phyloP scores from a whole-genome alignment of 805 yeast genomes.

The Saccharomycopsis selenospora region DNA sequence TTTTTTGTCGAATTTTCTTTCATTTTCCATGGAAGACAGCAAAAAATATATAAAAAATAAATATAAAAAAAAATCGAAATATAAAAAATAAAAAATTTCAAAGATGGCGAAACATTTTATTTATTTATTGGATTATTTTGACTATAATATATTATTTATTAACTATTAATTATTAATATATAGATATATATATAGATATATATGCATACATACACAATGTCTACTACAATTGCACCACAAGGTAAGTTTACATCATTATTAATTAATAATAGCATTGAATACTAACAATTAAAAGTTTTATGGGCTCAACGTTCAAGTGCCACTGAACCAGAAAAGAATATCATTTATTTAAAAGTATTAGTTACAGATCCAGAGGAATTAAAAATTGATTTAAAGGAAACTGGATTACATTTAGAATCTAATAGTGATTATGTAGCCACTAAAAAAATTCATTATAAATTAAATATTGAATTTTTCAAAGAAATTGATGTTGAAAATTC shows the following conservation, averaged over 20 bases:
- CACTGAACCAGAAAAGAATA: conserved; percentile 64
- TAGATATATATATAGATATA: too few species aligned
- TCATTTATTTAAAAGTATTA: conserved; percentile 65
- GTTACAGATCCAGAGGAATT: conserved; percentile 63
- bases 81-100: too few species aligned
- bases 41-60: too few species aligned
- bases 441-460: conserved; percentile 41
- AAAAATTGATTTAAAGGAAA: conserved; percentile 52
- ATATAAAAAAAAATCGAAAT: too few species aligned
- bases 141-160: too few species aligned
- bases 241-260: too few species aligned
- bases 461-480: conserved; percentile 67
- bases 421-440: conserved; percentile 37
- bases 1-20: too few species aligned
- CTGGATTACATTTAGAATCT: conserved; percentile 46
- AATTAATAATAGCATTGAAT: not conserved
- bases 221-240: conserved; percentile 15
- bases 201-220: too few species aligned
- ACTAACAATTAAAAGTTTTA: conserved; percentile 37
- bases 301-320: conserved; percentile 97
- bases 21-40: too few species aligned
- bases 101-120: too few species aligned
- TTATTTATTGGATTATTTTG: too few species aligned
- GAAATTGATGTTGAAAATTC: conserved; percentile 66
- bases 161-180: too few species aligned